Evolutionary conservation across 2,329 filamentous ascomycete genomes (phyloP), one percentile per base, ranked within the genome.

Genomic region (Fusarium illudens): DNA sequence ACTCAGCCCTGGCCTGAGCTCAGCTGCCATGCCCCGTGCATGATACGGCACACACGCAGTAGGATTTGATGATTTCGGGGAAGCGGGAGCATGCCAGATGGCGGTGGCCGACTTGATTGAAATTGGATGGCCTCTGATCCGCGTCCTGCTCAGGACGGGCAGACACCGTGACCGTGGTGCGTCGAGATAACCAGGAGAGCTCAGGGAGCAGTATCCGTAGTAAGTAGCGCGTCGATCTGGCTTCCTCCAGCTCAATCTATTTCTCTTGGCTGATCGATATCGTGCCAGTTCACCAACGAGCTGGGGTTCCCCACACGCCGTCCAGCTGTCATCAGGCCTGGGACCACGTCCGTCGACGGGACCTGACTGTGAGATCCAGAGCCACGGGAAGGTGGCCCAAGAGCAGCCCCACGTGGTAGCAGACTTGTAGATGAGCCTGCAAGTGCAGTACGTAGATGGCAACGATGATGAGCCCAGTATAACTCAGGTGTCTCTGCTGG

Each of bases 121-220:
- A 50, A 56, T 51, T 48, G 36, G 36, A 22, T 48, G 20, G 30
- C 34, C 54, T 22, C 50, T 48, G 65, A 63, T 63, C 58, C 62
- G 49, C 65, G 33, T 37, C 48, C n/a, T 53, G 15, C 17, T 17
- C 13, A 20, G 32, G 15, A 33, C 27, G 33, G 10, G 44, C 53
- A 49, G 27, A 29, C 7, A 10, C 48, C 32, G 34, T 52, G 34
- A 42, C 54, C 48, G 22, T 63, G 56, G 44, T 53, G 44, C 39
- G 25, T 55, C 30, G 46, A 60, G 55, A 55, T 61, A 48, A 29
- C n/a, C 29, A 46, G 11, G 51, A 52, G 50, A 52, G 50, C 42
- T 34, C 15, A 20, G 49, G 22, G 33, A 34, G 39, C 15, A 34
- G 17, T 10, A 17, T n/a, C n/a, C n/a, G n/a, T 20, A 12, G 42